These are phyloP conservation scores for Scheffersomyces insectosa DNA, from an alignment of 1,139 yeast species.

Conservation along the genomic window DNA sequence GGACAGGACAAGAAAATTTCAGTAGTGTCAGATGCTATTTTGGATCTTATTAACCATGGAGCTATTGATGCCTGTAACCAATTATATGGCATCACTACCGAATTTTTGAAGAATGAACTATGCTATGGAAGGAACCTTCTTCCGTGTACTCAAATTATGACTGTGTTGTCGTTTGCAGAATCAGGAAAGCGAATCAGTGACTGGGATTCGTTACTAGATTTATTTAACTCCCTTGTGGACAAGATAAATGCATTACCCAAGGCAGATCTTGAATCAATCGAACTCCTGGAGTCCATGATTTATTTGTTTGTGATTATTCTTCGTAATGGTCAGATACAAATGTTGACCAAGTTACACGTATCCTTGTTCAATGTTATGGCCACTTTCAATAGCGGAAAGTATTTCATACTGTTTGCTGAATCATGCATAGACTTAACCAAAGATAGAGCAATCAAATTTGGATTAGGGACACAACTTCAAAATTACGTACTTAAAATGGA, in stretches of 20 bases:
- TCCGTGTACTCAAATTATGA: constrained; percentile 30
- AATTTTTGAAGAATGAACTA: constrained; percentile 18
- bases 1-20: constrained; percentile 27
- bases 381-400: constrained; percentile 28
- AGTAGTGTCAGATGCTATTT: constrained; percentile 57
- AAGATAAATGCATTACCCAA: neutral
- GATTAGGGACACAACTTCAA: constrained; percentile 47
- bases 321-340: constrained; percentile 60
- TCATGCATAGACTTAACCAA: constrained; percentile 41
- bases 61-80: constrained; percentile 52
- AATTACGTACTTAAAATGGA: constrained; percentile 46
- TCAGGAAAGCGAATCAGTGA: constrained; percentile 61
- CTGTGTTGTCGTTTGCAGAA: constrained; percentile 60
- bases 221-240: constrained; percentile 5
- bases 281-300: constrained; percentile 31
- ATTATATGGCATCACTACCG: constrained; percentile 40
- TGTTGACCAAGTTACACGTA: constrained; percentile 50
- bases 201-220: constrained; percentile 31
- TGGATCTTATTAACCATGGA: constrained; percentile 66
- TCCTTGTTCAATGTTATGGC: constrained; percentile 38
- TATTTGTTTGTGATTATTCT: constrained; percentile 49
- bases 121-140: constrained; percentile 12
- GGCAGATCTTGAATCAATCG: constrained; percentile 1
- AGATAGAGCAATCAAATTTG: constrained; percentile 49
- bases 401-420: constrained; percentile 53